Base-by-base conservation (phyloP, 2,329 filamentous ascomycete species). In the Aureobasidium leucospermi region DNA sequence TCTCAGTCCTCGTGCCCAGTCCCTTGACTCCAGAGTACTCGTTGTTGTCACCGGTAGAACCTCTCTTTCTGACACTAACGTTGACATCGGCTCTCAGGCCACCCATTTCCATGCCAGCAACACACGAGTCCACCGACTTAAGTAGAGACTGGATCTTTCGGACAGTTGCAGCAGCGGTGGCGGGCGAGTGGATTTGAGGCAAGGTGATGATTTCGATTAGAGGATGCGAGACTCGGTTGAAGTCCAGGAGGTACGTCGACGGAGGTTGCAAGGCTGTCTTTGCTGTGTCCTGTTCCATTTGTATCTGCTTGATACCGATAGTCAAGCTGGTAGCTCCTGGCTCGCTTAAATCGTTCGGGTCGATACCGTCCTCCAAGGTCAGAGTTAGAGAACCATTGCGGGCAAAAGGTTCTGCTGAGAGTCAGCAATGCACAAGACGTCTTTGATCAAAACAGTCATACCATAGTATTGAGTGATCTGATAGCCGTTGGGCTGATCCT, bases 271-370 rank as follows among this genome's bases (percentile, higher is more conserved):
- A 86, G 41, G 92, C 81, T 0, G 93, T 96, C 74, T 97, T 97
- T 65, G 92, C 94, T 0, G 94, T 97, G 71, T 99, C 94, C 74
- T 99, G 94, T 75, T 99, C 94, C 78, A 99, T 86, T 74, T 99
- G 94, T 8, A 99, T 82, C 73, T 97, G 94, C 72, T 94, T 89
- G 69, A 99, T 96, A 32, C 88, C 86, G 52, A 99, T 81, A 0
- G 77, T 79, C 19, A 96, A 75, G 19, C 79, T 75, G 13, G 29
- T 19, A 13, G 39, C 39, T 8, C 16, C n/a, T 15, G 85, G 79
- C 0, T 86, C 87, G 16, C 86, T 79, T 0, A 88, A 88, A 66
- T 91, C 87, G 66, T 89, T 82, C 0, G 83, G 78, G 0, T 87
- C 86, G 62, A 96, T 89, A 1, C 91, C 92, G 69, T 96, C 93